Evolutionary conservation across 2,329 filamentous ascomycete genomes (phyloP), one percentile per base, ranked within the genome.

Genomic region (Onygenales sp.): DNA sequence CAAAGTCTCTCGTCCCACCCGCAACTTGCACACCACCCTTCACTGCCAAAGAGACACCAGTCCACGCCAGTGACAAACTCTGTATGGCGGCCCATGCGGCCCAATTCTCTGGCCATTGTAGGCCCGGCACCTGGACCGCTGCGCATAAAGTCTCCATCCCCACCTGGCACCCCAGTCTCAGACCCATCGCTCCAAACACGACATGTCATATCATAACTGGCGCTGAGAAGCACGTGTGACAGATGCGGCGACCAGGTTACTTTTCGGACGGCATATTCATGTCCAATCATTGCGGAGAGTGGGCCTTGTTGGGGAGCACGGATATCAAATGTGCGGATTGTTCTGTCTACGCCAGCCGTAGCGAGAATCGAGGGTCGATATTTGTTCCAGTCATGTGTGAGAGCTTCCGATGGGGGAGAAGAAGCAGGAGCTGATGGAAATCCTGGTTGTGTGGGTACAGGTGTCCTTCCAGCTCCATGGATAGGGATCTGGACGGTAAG

Each of bases 321-420:
- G 45, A 96, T 85, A 68, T 98, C 93, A 64, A 97, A 97, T 0
- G 87, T 93, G 47, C 93, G 84, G 56, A 98, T 85, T 14, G 86
- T 74, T 52, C 87, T 81, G 69, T 98, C 93, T 3, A 97, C 93
- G 52, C 93, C 92, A 1, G 83, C 93, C 0, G 89, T 89, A 0
- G 93, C 93, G 52, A 98, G 75, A 31, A 96, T 77, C 0, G 84
- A 86, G 59, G 90, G 83, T 40, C 87, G 82, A 72, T 98, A 98
- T 71, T 98, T 98, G 74, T 98, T 98, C 93, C 93, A 98, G 70
- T 98, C 93, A 71, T 97, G 93, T 0, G 91, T 95, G 34, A 98
- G 79, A 39, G 88, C 83, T 74, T 98, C 93, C 8, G 83, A 79
- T 0, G 90, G 89, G n/a, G 82, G 75, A 46, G 60, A 56, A 7